A percentile compares a stretch with the other conserved stretches of the same genome.
phyloP scores from a whole-genome alignment of 768 basidiomycete species.

The Amanita muscaria region DNA sequence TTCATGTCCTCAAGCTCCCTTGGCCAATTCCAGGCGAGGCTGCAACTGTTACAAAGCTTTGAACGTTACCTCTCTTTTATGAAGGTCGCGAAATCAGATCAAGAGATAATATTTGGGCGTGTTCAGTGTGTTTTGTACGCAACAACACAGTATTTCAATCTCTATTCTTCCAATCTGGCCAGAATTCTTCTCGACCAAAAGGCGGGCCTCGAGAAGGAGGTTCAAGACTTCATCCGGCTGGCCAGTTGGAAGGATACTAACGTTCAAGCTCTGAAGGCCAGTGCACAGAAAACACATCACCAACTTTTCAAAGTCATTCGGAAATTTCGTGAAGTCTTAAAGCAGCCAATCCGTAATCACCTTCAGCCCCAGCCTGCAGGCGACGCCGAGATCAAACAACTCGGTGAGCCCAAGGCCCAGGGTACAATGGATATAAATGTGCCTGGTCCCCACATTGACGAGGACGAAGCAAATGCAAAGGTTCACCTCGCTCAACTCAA shows the following conservation, averaged over 20 bases:
- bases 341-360: slow-evolving; percentile 49
- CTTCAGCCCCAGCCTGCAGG: slow-evolving; percentile 29
- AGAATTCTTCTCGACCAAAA: slow-evolving; percentile 49
- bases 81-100: slow-evolving; percentile 20
- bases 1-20: slow-evolving; percentile 71
- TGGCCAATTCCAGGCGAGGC: slow-evolving; percentile 69
- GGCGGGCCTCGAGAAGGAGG: slow-evolving; percentile 62
- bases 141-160: slow-evolving; percentile 52
- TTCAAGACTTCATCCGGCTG: slow-evolving; percentile 81
- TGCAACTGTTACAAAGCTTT: slow-evolving; percentile 66
- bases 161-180: slow-evolving; percentile 43
- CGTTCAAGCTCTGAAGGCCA: slow-evolving; percentile 85
- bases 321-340: slow-evolving; percentile 87
- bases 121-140: slow-evolving; percentile 53
- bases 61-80: slow-evolving; percentile 37
- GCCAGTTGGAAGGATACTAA: slow-evolving; percentile 99
- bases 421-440: background rate
- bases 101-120: slow-evolving; percentile 32
- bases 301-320: slow-evolving; percentile 86
- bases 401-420: slow-evolving; percentile 1
- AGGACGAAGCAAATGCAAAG: slow-evolving; percentile 12
- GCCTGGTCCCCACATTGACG: slow-evolving; percentile 13
- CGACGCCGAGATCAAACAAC: slow-evolving; percentile 25
- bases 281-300: slow-evolving; percentile 83
- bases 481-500: slow-evolving; percentile 40